phyloP scores from a whole-genome alignment of 208 protist genomes.

The Leishmania turanica region DNA sequence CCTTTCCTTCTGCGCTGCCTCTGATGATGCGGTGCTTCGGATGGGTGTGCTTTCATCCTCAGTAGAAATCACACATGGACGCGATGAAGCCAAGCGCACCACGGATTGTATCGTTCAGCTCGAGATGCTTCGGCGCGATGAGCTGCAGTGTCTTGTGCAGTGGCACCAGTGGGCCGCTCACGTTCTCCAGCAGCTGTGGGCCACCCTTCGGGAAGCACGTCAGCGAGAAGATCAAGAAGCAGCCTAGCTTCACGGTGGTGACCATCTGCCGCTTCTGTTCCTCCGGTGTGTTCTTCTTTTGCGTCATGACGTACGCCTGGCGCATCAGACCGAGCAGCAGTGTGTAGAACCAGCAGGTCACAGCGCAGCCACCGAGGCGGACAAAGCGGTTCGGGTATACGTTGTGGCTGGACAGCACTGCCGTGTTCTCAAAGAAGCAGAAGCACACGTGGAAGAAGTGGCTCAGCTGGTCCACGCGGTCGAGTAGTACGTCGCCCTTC shows the following conservation, averaged over 20 bases:
- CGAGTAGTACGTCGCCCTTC: constrained; percentile 55
- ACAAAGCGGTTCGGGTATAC: constrained; percentile 50
- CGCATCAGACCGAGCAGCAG: constrained; percentile 72
- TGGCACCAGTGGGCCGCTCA: constrained; percentile 67
- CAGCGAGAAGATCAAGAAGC: constrained; percentile 84
- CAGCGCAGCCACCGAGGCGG: constrained; percentile 75
- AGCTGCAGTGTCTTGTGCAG: constrained; percentile 69
- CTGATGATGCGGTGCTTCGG: background rate
- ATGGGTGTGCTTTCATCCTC: constrained; percentile 2
- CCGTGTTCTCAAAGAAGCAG: constrained; percentile 85
- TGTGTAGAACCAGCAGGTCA: constrained; percentile 88
- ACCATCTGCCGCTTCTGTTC: constrained; percentile 74
- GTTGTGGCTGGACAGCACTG: constrained; percentile 71
- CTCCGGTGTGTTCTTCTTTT: constrained; percentile 67
- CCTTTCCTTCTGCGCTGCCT: background rate
- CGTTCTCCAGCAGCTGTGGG: constrained; percentile 73
- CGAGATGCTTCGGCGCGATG: constrained; percentile 73
- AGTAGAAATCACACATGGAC: constrained; percentile 90
- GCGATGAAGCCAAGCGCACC: constrained; percentile 76
- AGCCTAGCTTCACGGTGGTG: constrained; percentile 77
- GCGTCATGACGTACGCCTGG: constrained; percentile 70
- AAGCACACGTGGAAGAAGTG: constrained; percentile 87
- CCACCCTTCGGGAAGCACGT: constrained; percentile 80
- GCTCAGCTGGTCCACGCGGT: constrained; percentile 67
- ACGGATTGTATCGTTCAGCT: constrained; percentile 72